Conservation (phyloP, 2,329 filamentous ascomycete genomes). For the Metarhizium brunneum region DNA sequence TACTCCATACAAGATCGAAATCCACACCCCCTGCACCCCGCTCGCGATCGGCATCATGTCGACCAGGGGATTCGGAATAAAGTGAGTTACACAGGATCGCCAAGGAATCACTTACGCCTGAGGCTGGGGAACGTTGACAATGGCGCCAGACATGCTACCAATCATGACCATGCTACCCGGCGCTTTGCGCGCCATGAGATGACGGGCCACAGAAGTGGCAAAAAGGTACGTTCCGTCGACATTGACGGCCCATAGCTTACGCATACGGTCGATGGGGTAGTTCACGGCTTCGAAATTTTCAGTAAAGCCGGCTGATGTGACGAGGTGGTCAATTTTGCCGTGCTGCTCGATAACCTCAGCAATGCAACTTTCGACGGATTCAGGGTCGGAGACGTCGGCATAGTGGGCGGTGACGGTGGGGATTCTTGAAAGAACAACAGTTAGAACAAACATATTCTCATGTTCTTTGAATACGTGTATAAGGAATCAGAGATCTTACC, state of each 20-base stretch:
- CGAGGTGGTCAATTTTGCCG: slow-evolving; percentile 79
- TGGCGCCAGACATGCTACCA: slow-evolving; percentile 86
- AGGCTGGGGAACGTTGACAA: slow-evolving; percentile 92
- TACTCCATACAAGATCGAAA: neutral
- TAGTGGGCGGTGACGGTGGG: slow-evolving; percentile 87
- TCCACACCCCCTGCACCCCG: neutral
- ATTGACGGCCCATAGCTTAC: slow-evolving; percentile 91
- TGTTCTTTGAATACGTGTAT: no score
- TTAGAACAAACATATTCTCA: neutral
- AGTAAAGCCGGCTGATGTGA: slow-evolving; percentile 93
- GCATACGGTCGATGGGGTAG: slow-evolving; percentile 83
- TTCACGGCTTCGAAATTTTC: slow-evolving; percentile 90
- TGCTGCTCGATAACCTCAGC: slow-evolving; percentile 50
- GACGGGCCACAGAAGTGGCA: slow-evolving; percentile 73
- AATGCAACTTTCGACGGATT: slow-evolving; percentile 68
- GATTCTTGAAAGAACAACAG: slow-evolving; percentile 32
- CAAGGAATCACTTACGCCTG: slow-evolving; percentile 49
- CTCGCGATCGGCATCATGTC: neutral
- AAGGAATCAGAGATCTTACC: slow-evolving; percentile 31
- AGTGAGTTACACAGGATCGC: neutral
- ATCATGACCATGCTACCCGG: slow-evolving; percentile 88
- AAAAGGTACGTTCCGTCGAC: slow-evolving; percentile 89
- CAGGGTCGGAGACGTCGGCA: slow-evolving; percentile 73
- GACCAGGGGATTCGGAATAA: neutral
- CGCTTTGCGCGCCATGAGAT: slow-evolving; percentile 73